Evolutionary conservation across 805 yeast genomes (phyloP), one percentile per base, ranked within the genome.

Genomic region (Jamesozyma lodderae): DNA sequence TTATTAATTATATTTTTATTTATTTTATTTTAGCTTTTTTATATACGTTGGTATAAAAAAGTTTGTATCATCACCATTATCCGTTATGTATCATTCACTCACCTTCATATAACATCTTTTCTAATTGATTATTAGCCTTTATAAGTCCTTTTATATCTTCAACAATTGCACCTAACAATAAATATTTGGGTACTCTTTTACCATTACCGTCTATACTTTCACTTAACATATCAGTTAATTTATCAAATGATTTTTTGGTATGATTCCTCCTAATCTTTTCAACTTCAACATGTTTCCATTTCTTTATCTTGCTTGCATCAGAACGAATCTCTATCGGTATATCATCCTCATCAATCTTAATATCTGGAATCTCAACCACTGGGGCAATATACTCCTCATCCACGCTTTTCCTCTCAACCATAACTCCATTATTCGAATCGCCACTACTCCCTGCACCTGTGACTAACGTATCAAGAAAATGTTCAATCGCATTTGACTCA

Each of bases 231-330:
- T 41, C 44, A n/a, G 48, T 45, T 31, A 61, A 40, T 11, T 48
- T 46, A 20, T 57, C 57, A 39, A 57, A 61, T 9, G 51, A 42
- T 14, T 46, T 42, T 37, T 57, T 60, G 15, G 57, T 57, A 14
- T 50, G 44, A 35, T 45, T 48, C 41, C 63, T 49, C 38, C 62
- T 44, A 26, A 52, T 38, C 38, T 55, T 55, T 36, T 59, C 64
- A 14, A 55, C 38, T 30, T 53, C 51, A 4, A 59, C 61, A 43
- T 59, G 63, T 35, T 50, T 55, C 63, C 63, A 59, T 44, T 54
- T 57, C 35, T 53, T 52, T 6, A 53, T 18, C 28, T 38, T 37
- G 6, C 40, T 42, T 5, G 47, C 37, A 42, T 56, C 52, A 23
- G 41, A 33, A 18, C 20, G 25, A 2, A 59, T 33, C 15, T 47